A percentile compares a stretch with the other conserved stretches of the same genome.
phyloP scores from a whole-genome alignment of 345 rosid genomes.

The Durio zibethinus region DNA sequence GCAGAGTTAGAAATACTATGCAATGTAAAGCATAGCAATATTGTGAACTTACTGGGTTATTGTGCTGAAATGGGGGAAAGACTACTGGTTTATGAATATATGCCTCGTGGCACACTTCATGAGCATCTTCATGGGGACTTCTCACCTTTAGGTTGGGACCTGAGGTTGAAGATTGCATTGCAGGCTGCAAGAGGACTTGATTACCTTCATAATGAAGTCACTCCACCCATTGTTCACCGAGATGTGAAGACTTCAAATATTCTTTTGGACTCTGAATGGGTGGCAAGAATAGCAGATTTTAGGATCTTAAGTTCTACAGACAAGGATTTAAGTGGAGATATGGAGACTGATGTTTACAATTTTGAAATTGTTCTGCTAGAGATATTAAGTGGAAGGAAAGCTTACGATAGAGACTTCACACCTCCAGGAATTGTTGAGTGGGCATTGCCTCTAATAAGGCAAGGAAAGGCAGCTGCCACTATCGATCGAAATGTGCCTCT shows the following conservation, averaged over 20 bases:
- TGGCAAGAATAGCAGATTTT: slow-evolving; percentile 80
- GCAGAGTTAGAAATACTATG: slow-evolving; percentile 69
- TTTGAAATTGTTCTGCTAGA: slow-evolving; percentile 76
- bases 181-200: slow-evolving; percentile 88
- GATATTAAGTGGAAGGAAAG: slow-evolving; percentile 80
- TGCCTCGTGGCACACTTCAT: slow-evolving; percentile 84
- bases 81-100: slow-evolving; percentile 75
- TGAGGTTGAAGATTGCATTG: slow-evolving; percentile 62
- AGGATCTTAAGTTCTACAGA: slow-evolving; percentile 62
- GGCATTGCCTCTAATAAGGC: slow-evolving; percentile 63
- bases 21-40: slow-evolving; percentile 65
- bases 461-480: slow-evolving; percentile 68
- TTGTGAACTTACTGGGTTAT: slow-evolving; percentile 79
- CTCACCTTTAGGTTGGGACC: slow-evolving; percentile 67
- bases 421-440: slow-evolving; percentile 69
- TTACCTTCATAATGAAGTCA: slow-evolving; percentile 72
- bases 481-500: slow-evolving; percentile 61
- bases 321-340: slow-evolving; percentile 46
- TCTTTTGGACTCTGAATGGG: slow-evolving; percentile 77
- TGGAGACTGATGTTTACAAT: slow-evolving; percentile 57
- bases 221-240: slow-evolving; percentile 61
- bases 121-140: slow-evolving; percentile 81
- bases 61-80: slow-evolving; percentile 90
- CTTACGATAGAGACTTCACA: slow-evolving; percentile 51
- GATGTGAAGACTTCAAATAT: slow-evolving; percentile 75